Evolutionary conservation across 208 protist genomes (phyloP).

Genomic region (Trypanosoma cruzi): DNA sequence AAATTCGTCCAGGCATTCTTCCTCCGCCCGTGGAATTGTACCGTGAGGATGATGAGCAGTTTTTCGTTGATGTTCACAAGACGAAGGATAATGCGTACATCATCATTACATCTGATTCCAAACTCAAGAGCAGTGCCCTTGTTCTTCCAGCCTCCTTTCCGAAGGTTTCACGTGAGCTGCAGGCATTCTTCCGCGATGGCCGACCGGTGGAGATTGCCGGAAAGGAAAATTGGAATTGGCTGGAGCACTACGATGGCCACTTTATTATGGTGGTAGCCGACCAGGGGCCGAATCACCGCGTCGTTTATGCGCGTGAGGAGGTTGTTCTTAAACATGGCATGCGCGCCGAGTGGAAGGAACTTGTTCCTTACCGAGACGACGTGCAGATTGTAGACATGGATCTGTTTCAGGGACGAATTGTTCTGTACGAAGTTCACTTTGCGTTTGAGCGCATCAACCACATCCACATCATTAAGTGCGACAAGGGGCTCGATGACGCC

Average conservation of each 20-base stretch:
- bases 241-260: slow-evolving; percentile 85
- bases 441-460: slow-evolving; percentile 86
- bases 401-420: slow-evolving; percentile 75
- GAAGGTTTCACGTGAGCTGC: slow-evolving; percentile 63
- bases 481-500: slow-evolving; percentile 65
- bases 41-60: slow-evolving; percentile 86
- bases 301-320: slow-evolving; percentile 85
- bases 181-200: slow-evolving; percentile 68
- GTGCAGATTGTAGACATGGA: slow-evolving; percentile 90
- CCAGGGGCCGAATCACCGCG: slow-evolving; percentile 75
- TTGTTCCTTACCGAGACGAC: slow-evolving; percentile 83
- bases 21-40: slow-evolving; percentile 84
- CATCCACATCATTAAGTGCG: slow-evolving; percentile 84
- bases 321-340: slow-evolving; percentile 73
- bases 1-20: slow-evolving; percentile 87
- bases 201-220: slow-evolving; percentile 81
- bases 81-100: slow-evolving; percentile 88
- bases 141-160: slow-evolving; percentile 88
- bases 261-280: slow-evolving; percentile 92
- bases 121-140: slow-evolving; percentile 67
- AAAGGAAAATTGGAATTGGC: slow-evolving; percentile 84
- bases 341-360: slow-evolving; percentile 76
- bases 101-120: slow-evolving; percentile 91
- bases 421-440: slow-evolving; percentile 84
- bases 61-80: slow-evolving; percentile 91